Evolutionary conservation across 139 green algal genomes (phyloP).

Genomic region (Chlamydomonas eustigma): DNA sequence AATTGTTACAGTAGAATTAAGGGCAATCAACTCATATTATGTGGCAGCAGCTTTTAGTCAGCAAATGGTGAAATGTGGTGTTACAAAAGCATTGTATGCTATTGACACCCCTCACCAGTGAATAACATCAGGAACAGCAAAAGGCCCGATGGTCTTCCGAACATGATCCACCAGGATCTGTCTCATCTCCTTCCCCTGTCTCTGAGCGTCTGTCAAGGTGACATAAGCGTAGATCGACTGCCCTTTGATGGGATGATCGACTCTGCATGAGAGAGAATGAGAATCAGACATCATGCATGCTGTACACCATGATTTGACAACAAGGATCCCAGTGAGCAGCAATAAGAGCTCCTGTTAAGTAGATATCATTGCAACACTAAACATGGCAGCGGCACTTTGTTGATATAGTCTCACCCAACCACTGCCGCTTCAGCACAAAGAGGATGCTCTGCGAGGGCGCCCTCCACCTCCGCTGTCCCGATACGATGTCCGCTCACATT

Average conservation of each 20-base stretch:
- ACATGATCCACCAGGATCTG: slow-evolving; percentile 61
- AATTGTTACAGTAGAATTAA: too few species aligned
- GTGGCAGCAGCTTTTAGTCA: too few species aligned
- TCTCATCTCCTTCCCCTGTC: slow-evolving; percentile 51
- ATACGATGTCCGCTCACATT: slow-evolving; percentile 89
- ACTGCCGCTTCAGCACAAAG: slow-evolving; percentile 66
- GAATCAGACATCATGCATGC: too few species aligned
- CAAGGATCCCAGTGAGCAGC: too few species aligned
- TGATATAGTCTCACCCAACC: slow-evolving; percentile 4
- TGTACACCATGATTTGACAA: too few species aligned
- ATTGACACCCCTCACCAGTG: slow-evolving; percentile 71
- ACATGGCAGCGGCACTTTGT: too few species aligned
- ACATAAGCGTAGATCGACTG: slow-evolving; percentile 95
- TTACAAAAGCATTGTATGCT: too few species aligned
- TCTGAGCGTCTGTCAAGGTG: slow-evolving; percentile 65
- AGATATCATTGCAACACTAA: too few species aligned
- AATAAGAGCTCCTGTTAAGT: too few species aligned
- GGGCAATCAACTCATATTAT: too few species aligned
- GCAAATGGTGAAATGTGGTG: too few species aligned
- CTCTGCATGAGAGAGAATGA: background rate
- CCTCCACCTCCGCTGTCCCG: slow-evolving; percentile 93
- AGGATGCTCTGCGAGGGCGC: slow-evolving; percentile 73
- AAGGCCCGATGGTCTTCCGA: slow-evolving; percentile 59
- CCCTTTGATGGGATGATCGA: slow-evolving; percentile 44
- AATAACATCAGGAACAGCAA: slow-evolving; percentile 92